These are phyloP conservation scores for Lactifluus echinatus DNA, from an alignment of 768 basidiomycete species.

Conservation along the genomic window DNA sequence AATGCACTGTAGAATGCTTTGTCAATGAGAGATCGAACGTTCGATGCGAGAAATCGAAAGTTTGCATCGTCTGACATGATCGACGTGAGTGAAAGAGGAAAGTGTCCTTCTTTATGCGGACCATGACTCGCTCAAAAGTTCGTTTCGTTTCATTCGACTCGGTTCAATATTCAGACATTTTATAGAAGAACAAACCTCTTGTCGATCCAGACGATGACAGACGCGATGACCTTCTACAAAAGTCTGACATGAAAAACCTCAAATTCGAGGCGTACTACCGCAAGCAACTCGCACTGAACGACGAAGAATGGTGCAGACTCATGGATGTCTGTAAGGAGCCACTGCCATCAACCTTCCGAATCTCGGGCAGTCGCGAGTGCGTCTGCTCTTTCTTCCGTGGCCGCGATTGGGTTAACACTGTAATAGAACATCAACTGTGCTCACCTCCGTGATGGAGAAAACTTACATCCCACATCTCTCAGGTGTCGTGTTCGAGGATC, in stretches of 20 bases:
- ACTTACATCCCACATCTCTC: constrained; percentile 71
- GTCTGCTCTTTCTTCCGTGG: constrained; percentile 15
- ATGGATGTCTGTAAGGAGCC: constrained; percentile 56
- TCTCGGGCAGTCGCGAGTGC: constrained; percentile 82
- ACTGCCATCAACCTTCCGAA: constrained; percentile 89
- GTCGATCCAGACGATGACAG: no score
- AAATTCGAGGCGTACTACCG: constrained; percentile 62
- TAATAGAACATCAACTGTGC: constrained; percentile 52
- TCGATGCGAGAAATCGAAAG: background rate
- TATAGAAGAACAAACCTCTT: no score
- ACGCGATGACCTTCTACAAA: constrained; percentile 47
- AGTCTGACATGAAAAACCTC: constrained; percentile 60
- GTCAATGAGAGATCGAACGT: constrained; percentile 6
- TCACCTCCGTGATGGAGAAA: constrained; percentile 71
- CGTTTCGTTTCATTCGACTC: background rate
- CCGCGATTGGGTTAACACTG: constrained; percentile 20
- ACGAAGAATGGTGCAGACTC: constrained; percentile 74
- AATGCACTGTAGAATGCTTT: constrained; percentile 7
- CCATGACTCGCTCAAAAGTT: constrained; percentile 13
- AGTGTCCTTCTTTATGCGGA: background rate
- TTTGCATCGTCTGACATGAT: background rate
- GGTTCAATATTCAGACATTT: background rate
- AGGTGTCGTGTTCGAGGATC: constrained; percentile 67
- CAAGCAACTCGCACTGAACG: constrained; percentile 61
- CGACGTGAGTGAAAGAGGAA: constrained; percentile 7